Conservation (phyloP, 257 asterid genomes). For the Capsicum pubescens region DNA sequence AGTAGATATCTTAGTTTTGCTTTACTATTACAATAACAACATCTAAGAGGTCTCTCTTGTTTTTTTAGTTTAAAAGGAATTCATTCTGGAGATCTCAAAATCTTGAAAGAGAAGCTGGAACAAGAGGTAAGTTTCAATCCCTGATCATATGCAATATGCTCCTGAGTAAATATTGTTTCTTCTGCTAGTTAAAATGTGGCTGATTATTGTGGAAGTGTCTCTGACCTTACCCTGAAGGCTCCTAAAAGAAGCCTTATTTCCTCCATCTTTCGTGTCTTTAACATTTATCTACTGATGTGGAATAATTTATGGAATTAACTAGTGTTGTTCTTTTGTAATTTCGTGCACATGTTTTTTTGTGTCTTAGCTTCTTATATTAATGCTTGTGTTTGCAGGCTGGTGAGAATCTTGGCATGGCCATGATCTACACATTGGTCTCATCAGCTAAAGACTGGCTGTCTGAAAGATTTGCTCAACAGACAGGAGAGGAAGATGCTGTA, state of each 20-base stretch:
- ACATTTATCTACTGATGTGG: background rate
- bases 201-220: background rate
- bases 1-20: background rate
- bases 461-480: constrained; percentile 81
- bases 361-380: constrained; percentile 23
- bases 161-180: constrained; percentile 21
- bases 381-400: constrained; percentile 61
- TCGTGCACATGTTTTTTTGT: background rate
- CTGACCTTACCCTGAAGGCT: background rate
- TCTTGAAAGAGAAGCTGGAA: constrained; percentile 78
- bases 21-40: background rate
- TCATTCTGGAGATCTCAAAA: constrained; percentile 62
- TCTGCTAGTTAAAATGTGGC: background rate
- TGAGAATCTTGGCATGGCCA: constrained; percentile 96
- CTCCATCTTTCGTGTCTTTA: background rate
- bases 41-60: constrained; percentile 13
- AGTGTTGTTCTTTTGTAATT: constrained; percentile 18
- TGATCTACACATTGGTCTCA: constrained; percentile 89
- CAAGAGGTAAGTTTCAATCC: constrained; percentile 64
- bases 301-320: background rate
- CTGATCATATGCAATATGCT: constrained; percentile 13
- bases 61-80: constrained; percentile 81
- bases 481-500: constrained; percentile 51
- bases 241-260: background rate
- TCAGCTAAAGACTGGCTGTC: constrained; percentile 97